These are phyloP conservation scores for Camptophora hylomeconis DNA, from an alignment of 2,329 filamentous ascomycete genomes.

Conservation along the genomic window DNA sequence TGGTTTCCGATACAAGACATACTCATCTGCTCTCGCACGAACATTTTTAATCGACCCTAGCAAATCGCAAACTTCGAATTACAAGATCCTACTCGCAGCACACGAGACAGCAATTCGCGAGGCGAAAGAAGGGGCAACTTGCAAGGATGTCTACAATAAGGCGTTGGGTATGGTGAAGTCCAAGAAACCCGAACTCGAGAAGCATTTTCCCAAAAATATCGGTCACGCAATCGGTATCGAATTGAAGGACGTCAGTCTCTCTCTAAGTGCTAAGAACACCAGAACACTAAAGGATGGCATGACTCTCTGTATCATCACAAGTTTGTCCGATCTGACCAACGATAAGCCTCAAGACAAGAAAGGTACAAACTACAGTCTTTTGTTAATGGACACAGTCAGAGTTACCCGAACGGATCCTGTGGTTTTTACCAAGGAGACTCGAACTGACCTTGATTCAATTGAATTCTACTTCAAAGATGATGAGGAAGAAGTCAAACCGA, in stretches of 20 bases:
- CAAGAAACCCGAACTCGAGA: slow-evolving; percentile 91
- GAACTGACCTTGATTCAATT: slow-evolving; percentile 81
- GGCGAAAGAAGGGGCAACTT: slow-evolving; percentile 69
- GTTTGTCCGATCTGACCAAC: slow-evolving; percentile 81
- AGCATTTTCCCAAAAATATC: slow-evolving; percentile 85
- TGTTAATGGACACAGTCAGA: slow-evolving; percentile 86
- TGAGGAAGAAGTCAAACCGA: slow-evolving; percentile 62
- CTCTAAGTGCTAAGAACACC: slow-evolving; percentile 76
- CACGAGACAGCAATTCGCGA: slow-evolving; percentile 87
- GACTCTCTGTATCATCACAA: slow-evolving; percentile 84
- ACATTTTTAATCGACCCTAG: slow-evolving; percentile 96
- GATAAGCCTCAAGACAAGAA: slow-evolving; percentile 77
- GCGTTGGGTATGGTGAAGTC: slow-evolving; percentile 66
- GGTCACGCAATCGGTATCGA: slow-evolving; percentile 90
- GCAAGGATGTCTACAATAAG: slow-evolving; percentile 86
- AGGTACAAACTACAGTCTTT: slow-evolving; percentile 75
- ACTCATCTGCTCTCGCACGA: slow-evolving; percentile 80
- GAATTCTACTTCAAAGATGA: slow-evolving; percentile 99
- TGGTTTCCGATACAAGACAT: slow-evolving; percentile 89
- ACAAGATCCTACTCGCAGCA: slow-evolving; percentile 72
- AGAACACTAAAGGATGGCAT: slow-evolving; percentile 86
- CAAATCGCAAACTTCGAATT: slow-evolving; percentile 87
- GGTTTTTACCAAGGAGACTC: slow-evolving; percentile 90
- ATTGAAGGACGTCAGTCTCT: slow-evolving; percentile 67
- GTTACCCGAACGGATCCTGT: slow-evolving; percentile 49